Evolutionary conservation across 305 asterid genomes (phyloP).

Genomic region (Ilex paraguariensis): DNA sequence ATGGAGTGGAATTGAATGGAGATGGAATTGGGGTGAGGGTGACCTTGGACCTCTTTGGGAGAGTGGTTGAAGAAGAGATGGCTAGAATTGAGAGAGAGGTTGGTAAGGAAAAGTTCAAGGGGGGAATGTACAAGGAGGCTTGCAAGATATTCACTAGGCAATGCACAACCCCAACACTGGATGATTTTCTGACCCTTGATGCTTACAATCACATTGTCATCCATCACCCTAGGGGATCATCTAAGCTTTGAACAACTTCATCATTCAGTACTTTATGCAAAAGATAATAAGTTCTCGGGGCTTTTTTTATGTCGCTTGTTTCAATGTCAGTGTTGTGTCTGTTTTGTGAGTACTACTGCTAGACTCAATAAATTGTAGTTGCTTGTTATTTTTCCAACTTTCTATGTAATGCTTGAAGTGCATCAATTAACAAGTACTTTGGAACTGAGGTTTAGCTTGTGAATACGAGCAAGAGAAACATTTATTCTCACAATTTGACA

Average conservation of each 20-base stretch:
- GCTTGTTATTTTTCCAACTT: no score
- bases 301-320: no score
- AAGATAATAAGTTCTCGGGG: no score
- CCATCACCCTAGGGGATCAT: conserved; percentile 50
- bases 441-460: no score
- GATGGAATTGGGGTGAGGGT: conserved; percentile 76
- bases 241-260: conserved; percentile 36
- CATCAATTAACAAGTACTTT: no score
- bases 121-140: conserved; percentile 72
- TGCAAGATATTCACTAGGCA: conserved; percentile 66
- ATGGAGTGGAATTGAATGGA: conserved; percentile 67
- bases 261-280: no score
- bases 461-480: no score
- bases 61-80: conserved; percentile 89
- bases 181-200: conserved; percentile 82
- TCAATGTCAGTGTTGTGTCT: no score
- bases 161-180: conserved; percentile 49
- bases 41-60: conserved; percentile 55
- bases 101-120: conserved; percentile 60
- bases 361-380: no score
- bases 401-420: no score
- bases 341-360: no score
- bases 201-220: conserved; percentile 68
- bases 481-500: no score
- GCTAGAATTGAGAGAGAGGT: conserved; percentile 69